Evolutionary conservation across 2,329 filamentous ascomycete species (phyloP).

Genomic region (Rhynchosporium secalis): DNA sequence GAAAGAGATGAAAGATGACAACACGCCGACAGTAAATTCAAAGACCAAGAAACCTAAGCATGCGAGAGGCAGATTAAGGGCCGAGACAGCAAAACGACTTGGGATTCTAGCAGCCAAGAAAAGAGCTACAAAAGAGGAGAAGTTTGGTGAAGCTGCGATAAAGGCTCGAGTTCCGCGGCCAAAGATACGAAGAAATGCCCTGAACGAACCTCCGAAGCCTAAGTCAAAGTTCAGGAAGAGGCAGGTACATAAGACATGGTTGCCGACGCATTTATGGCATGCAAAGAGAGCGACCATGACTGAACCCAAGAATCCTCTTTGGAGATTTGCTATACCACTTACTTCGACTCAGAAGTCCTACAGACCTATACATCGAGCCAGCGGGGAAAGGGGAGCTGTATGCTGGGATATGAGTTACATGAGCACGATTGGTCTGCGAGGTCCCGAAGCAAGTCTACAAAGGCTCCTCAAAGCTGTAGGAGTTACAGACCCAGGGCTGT

Average conservation of each 20-base stretch:
- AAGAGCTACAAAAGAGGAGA: constrained; percentile 45
- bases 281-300: constrained; percentile 92
- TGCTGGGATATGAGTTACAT: constrained; percentile 96
- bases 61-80: constrained; percentile 61
- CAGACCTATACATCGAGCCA: constrained; percentile 79
- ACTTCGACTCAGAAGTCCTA: constrained; percentile 90
- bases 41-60: constrained; percentile 61
- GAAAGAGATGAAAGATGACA: constrained; percentile 81
- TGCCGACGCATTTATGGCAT: constrained; percentile 93
- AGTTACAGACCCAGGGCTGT: constrained; percentile 58
- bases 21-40: constrained; percentile 76
- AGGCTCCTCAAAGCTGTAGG: constrained; percentile 67
- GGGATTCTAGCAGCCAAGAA: constrained; percentile 61
- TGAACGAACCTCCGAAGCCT: constrained; percentile 64
- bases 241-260: constrained; percentile 86
- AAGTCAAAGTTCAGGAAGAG: constrained; percentile 77
- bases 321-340: constrained; percentile 84
- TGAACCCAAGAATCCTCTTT: constrained; percentile 72
- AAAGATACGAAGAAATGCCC: constrained; percentile 68
- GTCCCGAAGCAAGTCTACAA: constrained; percentile 61
- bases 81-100: constrained; percentile 74
- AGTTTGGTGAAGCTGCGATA: constrained; percentile 38
- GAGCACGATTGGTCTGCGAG: constrained; percentile 79
- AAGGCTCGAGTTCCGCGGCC: constrained; percentile 51
- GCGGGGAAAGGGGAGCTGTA: constrained; percentile 72